Conservation (phyloP, 73 alveolate genomes). For the Tetrahymena elliotti region DNA sequence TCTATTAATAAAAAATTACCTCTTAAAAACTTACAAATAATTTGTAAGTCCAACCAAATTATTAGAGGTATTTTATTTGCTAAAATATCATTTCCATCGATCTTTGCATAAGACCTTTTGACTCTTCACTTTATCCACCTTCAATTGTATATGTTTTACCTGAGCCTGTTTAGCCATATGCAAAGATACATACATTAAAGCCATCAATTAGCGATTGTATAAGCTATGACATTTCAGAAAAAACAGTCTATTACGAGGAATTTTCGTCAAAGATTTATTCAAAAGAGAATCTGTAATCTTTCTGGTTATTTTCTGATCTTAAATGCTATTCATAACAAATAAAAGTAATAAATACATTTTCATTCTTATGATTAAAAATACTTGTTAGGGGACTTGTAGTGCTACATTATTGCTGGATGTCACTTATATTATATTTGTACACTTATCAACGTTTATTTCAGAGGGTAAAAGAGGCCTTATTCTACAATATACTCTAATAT, state of each 20-base stretch:
- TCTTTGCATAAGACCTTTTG: conserved; percentile 91
- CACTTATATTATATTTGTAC: not conserved
- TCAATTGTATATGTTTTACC: conserved; percentile 96
- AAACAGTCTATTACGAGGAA: not conserved
- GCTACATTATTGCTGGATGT: not conserved
- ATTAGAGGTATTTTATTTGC: not conserved
- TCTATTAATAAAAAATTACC: not conserved
- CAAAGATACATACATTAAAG: conserved; percentile 95
- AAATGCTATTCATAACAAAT: not conserved
- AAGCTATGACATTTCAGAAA: not conserved
- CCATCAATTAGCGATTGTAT: conserved; percentile 88
- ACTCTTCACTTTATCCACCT: conserved; percentile 74
- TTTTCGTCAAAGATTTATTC: conserved; percentile 1
- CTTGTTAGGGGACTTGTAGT: not conserved
- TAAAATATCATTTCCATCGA: conserved; percentile 74
- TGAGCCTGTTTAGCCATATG: conserved; percentile 99
- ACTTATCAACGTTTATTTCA: not conserved
- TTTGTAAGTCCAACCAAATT: conserved; percentile 19
- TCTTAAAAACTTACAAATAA: conserved; percentile 30
- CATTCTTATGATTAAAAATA: not conserved
- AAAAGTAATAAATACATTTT: too few relatives aligned
- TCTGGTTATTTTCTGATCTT: not conserved
- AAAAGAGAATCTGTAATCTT: not conserved
- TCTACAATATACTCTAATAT: conserved; percentile 85
- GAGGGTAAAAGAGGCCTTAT: conserved; percentile 60